Evolutionary conservation across 192 early-diverging fungal genomes (phyloP), one percentile per base, ranked within the genome.

Genomic region (Obelidium mucronatum): DNA sequence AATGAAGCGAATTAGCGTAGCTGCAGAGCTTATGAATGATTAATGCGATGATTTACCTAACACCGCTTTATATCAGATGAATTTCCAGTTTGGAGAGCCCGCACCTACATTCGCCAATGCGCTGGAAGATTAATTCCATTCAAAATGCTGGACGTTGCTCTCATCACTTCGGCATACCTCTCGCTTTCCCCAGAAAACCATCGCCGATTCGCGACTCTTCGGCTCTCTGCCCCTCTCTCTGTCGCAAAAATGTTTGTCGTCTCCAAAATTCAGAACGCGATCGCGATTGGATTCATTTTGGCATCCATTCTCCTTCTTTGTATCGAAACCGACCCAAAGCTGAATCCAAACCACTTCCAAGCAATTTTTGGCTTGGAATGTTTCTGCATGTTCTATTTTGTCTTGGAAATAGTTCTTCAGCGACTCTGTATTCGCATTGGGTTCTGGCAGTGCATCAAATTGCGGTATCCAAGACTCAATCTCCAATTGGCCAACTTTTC

Each of bases 351-450:
- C 62, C 17, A 75, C 31, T 24, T 62, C 17, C n/a, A 6, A 8
- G 40, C 48, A 15, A 36, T 75, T 19, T 75, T 75, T 31, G 15
- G 22, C 13, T 61, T 77, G 11, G 59, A 77, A 40, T 56, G 13
- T 33, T 5, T 73, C 8, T 77, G 67, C 68, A 73, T 73, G 67
- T 11, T 58, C 22, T 17, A 75, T 17, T 77, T 77, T 37, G 1
- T 67, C 15, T 35, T 75, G n/a, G 75, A 77, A 34, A 72, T 77
- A 59, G 36, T 35, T 37, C 33, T 77, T 28, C 56, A 56, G 36
- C 48, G 22, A 44, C 15, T 30, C 4, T 72, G 51, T 75, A 22
- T 75, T 11, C 39, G 31, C 5, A 28, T 74, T 1, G 6, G 17
- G 19, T 33, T 37, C 15, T 40, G 19, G 13, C 31, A 65, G 15